Percentiles rank a stretch among this genome's conserved stretches.
phyloP scores from a whole-genome alignment of 208 protist genomes.

The Phytomonas francai region DNA sequence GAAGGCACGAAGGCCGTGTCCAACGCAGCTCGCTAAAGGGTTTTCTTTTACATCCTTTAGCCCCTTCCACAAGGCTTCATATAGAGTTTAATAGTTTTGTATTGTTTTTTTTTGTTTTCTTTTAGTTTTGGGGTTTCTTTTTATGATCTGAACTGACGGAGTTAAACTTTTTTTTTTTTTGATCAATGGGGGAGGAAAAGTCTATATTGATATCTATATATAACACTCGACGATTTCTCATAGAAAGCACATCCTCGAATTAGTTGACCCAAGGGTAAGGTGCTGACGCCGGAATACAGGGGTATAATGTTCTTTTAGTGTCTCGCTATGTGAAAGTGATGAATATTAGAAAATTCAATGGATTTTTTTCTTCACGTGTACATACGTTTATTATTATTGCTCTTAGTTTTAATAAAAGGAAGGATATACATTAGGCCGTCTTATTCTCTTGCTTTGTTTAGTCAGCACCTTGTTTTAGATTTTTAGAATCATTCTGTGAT shows the following conservation, averaged over 20 bases:
- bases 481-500: constrained; percentile 7
- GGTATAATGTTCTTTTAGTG: background rate
- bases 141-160: constrained; percentile 9
- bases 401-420: background rate
- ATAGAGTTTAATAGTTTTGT: constrained; percentile 10
- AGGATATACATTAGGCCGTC: constrained; percentile 5
- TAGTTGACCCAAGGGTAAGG: background rate
- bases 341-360: background rate
- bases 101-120: constrained; percentile 9
- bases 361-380: background rate
- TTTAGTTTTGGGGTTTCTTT: constrained; percentile 13
- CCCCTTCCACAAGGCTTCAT: background rate
- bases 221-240: background rate
- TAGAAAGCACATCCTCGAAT: background rate
- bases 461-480: constrained; percentile 2
- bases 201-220: background rate
- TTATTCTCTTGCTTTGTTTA: constrained; percentile 2
- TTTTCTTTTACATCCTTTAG: background rate
- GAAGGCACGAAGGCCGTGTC: constrained; percentile 98
- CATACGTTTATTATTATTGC: background rate
- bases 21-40: constrained; percentile 30
- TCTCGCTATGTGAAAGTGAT: background rate
- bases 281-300: background rate
- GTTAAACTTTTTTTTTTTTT: background rate
- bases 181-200: background rate